phyloP scores from a whole-genome alignment of 768 basidiomycete genomes.

The Lactarius pseudohatsudake region DNA sequence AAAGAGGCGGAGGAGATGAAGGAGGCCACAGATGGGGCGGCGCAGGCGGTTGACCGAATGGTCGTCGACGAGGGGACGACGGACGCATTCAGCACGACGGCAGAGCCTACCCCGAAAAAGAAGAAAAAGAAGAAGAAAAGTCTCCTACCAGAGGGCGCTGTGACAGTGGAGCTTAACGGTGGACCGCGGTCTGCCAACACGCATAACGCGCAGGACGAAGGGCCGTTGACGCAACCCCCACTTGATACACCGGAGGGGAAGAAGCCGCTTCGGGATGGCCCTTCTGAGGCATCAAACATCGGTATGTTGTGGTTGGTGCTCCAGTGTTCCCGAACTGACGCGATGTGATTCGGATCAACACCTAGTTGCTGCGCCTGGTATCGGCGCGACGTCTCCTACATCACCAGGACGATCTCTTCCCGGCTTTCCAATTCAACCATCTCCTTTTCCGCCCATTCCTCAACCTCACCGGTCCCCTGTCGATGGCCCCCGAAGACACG shows the following conservation, averaged over 20 bases:
- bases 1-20: conserved; percentile 25
- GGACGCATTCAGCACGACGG: not conserved
- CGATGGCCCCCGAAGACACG: not conserved
- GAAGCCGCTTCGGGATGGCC: not conserved
- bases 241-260: conserved; percentile 1
- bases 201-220: not conserved
- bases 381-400: not conserved
- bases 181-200: not conserved
- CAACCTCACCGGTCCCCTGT: conserved; percentile 24
- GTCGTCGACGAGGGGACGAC: conserved; percentile 5
- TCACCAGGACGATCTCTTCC: not conserved
- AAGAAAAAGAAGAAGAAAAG: conserved; percentile 34
- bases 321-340: not conserved
- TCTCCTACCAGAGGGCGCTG: conserved; percentile 1
- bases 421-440: not conserved
- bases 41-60: not conserved
- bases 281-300: conserved; percentile 1
- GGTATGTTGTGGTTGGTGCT: conserved; percentile 1
- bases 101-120: conserved; percentile 22
- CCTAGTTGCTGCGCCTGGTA: not conserved
- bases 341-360: not conserved
- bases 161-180: not conserved
- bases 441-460: conserved; percentile 12
- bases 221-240: not conserved
- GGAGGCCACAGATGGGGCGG: not conserved